A percentile compares a stretch with the other conserved stretches of the same genome.
These are phyloP conservation scores for Neocucurbitaria cava DNA, from an alignment of 2,329 filamentous ascomycete genomes.

Conservation along the genomic window DNA sequence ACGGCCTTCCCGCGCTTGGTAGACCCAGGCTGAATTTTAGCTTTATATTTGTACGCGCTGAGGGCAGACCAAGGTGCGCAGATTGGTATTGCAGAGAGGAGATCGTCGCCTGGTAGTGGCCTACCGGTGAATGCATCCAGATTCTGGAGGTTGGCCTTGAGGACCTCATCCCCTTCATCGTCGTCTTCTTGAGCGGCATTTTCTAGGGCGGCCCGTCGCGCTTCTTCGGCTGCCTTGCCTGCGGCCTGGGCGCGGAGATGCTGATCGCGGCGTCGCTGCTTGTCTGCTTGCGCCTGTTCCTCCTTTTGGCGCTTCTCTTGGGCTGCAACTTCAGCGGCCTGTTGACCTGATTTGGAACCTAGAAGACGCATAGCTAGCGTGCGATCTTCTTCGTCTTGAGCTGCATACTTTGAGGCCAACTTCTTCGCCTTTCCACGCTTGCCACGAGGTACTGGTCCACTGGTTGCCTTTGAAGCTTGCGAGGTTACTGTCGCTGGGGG, in stretches of 20 bases:
- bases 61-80: constrained; percentile 70
- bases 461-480: constrained; percentile 35
- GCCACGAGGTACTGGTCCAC: constrained; percentile 63
- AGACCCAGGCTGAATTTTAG: constrained; percentile 87
- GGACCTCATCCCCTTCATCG: constrained; percentile 65
- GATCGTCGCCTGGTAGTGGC: constrained; percentile 81
- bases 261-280: constrained; percentile 78
- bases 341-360: constrained; percentile 75
- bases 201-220: constrained; percentile 57
- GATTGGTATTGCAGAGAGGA: constrained; percentile 69
- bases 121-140: constrained; percentile 79
- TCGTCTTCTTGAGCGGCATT: constrained; percentile 51
- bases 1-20: constrained; percentile 95
- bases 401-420: constrained; percentile 84
- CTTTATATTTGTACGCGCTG: constrained; percentile 85
- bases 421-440: constrained; percentile 87
- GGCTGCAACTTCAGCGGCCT: constrained; percentile 67
- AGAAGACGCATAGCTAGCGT: constrained; percentile 83
- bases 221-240: constrained; percentile 78
- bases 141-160: constrained; percentile 44
- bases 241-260: constrained; percentile 79
- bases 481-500: constrained; percentile 37
- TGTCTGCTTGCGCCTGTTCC: constrained; percentile 73
- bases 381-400: constrained; percentile 95
- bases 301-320: constrained; percentile 73